phyloP scores from a whole-genome alignment of 148 eudicot species.

The Mesembryanthemum crystallinum region DNA sequence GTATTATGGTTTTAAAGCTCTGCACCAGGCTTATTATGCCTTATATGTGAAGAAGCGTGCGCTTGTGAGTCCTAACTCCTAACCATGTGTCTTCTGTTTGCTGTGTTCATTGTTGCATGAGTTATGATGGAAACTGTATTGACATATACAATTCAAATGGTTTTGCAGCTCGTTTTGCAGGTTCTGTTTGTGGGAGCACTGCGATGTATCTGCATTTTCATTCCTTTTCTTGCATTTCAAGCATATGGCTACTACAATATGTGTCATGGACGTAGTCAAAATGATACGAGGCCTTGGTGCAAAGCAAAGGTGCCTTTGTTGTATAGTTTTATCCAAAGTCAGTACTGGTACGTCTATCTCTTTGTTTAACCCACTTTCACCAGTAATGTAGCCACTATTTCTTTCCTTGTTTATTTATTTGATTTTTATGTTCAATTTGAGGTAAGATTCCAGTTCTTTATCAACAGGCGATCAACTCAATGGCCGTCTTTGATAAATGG shows the following conservation, averaged over 20 bases:
- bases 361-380: not conserved
- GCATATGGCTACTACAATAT: conserved; percentile 80
- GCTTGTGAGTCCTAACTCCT: conserved; percentile 40
- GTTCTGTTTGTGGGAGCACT: conserved; percentile 57
- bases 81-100: not conserved
- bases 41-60: conserved; percentile 38
- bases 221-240: conserved; percentile 81
- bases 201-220: conserved; percentile 49
- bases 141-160: not conserved
- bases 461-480: not conserved
- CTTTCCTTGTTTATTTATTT: not conserved
- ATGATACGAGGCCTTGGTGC: conserved; percentile 88
- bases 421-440: not conserved
- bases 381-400: not conserved
- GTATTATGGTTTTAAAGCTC: conserved; percentile 63
- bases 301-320: conserved; percentile 69
- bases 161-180: conserved; percentile 50
- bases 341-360: conserved; percentile 65
- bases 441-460: not conserved
- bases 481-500: too few species aligned
- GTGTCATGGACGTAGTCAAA: conserved; percentile 50
- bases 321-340: conserved; percentile 87
- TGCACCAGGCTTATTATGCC: conserved; percentile 66
- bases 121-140: not conserved
- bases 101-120: conserved; percentile 8